Evolutionary conservation across 352 stramenopile species (phyloP).

Genomic region (Pythium sp.): DNA sequence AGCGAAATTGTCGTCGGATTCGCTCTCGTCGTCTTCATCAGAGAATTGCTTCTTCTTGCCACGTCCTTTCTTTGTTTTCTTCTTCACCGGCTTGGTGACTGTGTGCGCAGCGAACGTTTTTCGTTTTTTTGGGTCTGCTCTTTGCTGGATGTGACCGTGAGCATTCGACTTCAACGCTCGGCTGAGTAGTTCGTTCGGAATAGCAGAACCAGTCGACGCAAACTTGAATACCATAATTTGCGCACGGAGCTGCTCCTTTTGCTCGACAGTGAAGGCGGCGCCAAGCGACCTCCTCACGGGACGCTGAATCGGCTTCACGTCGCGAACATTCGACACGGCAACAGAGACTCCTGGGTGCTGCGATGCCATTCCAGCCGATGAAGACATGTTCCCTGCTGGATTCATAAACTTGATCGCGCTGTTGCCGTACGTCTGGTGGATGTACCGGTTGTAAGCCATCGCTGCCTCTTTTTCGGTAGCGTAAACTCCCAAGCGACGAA

Average conservation of each 20-base stretch:
- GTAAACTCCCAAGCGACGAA: slow-evolving; percentile 74
- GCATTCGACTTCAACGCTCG: slow-evolving; percentile 69
- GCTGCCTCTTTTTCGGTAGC: slow-evolving; percentile 72
- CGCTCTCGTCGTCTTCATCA: slow-evolving; percentile 78
- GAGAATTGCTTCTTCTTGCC: slow-evolving; percentile 67
- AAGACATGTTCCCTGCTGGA: slow-evolving; percentile 42
- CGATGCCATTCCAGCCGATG: slow-evolving; percentile 13
- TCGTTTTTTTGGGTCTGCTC: slow-evolving; percentile 62
- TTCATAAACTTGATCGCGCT: slow-evolving; percentile 85
- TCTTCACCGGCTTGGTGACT: slow-evolving; percentile 61
- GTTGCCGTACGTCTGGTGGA: slow-evolving; percentile 82
- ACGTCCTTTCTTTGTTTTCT: slow-evolving; percentile 57
- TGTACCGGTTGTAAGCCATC: slow-evolving; percentile 84
- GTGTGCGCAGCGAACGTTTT: slow-evolving; percentile 67
- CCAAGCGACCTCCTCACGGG: slow-evolving; percentile 40
- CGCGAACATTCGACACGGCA: slow-evolving; percentile 42
- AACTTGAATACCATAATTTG: slow-evolving; percentile 93
- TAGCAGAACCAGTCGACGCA: slow-evolving; percentile 72
- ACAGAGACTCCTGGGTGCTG: slow-evolving; percentile 40
- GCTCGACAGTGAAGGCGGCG: slow-evolving; percentile 71
- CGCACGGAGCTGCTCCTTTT: slow-evolving; percentile 86
- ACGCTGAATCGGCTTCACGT: slow-evolving; percentile 57
- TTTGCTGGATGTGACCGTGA: slow-evolving; percentile 54
- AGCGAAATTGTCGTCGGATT: slow-evolving; percentile 54
- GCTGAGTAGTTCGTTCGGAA: slow-evolving; percentile 71